phyloP scores from a whole-genome alignment of 768 basidiomycete species.

The Suillus luteus region DNA sequence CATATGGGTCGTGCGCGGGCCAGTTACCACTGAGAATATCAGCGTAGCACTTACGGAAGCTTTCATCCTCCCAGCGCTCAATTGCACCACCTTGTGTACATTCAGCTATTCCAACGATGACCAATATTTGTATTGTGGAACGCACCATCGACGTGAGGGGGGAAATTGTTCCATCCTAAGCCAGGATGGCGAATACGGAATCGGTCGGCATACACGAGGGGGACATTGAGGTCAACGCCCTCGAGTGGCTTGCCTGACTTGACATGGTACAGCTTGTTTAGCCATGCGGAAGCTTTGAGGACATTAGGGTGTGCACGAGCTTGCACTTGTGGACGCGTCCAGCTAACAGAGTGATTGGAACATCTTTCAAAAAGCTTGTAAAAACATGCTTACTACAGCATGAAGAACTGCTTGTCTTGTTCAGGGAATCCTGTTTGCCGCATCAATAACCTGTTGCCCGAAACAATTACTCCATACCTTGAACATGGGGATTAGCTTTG shows the following conservation, averaged over 20 bases:
- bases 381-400: constrained; percentile 57
- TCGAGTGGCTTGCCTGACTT: constrained; percentile 41
- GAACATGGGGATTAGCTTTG: constrained; percentile 53
- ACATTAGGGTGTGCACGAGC: constrained; percentile 71
- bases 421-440: constrained; percentile 47
- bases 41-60: constrained; percentile 58
- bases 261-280: constrained; percentile 62
- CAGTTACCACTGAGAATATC: constrained; percentile 65
- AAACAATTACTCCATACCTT: constrained; percentile 41
- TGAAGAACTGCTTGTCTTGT: constrained; percentile 69
- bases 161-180: constrained; percentile 52
- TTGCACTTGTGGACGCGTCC: constrained; percentile 58
- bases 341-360: constrained; percentile 30
- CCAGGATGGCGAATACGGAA: constrained; percentile 77
- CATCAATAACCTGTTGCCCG: constrained; percentile 2
- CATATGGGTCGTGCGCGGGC: constrained; percentile 68
- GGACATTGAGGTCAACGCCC: constrained; percentile 61
- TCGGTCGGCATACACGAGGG: constrained; percentile 72
- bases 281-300: constrained; percentile 55
- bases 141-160: constrained; percentile 55
- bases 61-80: constrained; percentile 73
- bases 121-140: constrained; percentile 26
- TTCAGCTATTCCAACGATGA: not conserved
- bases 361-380: not conserved
- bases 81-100: constrained; percentile 59